These are phyloP conservation scores for Phialemonium atrogriseum DNA, from an alignment of 2,329 filamentous ascomycete species.

Conservation along the genomic window DNA sequence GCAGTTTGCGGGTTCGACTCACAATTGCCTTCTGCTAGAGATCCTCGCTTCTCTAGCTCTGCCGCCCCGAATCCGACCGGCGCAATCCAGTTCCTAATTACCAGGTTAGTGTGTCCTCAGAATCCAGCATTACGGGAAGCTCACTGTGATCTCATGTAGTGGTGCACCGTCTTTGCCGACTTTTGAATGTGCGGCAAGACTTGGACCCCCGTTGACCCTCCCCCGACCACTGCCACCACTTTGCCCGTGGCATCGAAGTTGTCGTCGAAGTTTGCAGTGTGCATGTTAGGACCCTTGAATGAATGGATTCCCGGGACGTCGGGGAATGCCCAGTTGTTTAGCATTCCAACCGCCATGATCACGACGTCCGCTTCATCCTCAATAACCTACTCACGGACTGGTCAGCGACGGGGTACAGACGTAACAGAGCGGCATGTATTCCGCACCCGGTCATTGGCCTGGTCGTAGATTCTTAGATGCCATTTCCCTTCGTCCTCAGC, in stretches of 20 bases:
- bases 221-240: slow-evolving; percentile 2
- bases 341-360: slow-evolving; percentile 1
- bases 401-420: too few species aligned
- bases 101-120: not conserved
- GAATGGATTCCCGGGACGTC: not conserved
- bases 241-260: slow-evolving; percentile 2
- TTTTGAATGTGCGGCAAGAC: slow-evolving; percentile 2
- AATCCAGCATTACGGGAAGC: not conserved
- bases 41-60: slow-evolving; percentile 12
- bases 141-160: slow-evolving; percentile 4
- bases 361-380: slow-evolving; percentile 2
- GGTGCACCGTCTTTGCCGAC: not conserved
- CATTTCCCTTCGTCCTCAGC: slow-evolving; percentile 8
- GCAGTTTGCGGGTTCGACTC: too few species aligned
- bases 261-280: slow-evolving; percentile 2
- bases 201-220: slow-evolving; percentile 3
- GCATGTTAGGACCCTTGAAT: slow-evolving; percentile 3
- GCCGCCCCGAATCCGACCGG: slow-evolving; percentile 1
- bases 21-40: slow-evolving; percentile 18
- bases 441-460: not conserved
- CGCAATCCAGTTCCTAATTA: slow-evolving; percentile 2
- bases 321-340: slow-evolving; percentile 4
- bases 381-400: not conserved
- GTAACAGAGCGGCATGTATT: not conserved
- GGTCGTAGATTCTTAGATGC: slow-evolving; percentile 1